phyloP scores from a whole-genome alignment of 495 filamentous ascomycete species.

The Aspergillus incahuasiensis region DNA sequence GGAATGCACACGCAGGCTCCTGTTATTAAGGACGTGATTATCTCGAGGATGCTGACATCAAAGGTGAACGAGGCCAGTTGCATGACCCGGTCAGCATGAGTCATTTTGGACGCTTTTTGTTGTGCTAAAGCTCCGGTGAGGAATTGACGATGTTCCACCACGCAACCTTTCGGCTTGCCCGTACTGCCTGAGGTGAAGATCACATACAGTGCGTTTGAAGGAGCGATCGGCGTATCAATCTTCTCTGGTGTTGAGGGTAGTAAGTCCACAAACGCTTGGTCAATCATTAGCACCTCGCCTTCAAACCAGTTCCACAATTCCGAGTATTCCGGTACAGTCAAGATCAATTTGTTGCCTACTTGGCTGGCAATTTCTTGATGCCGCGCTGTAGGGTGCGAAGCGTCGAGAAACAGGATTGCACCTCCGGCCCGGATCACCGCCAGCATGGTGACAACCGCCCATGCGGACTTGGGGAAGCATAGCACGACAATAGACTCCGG shows the following conservation, averaged over 20 bases:
- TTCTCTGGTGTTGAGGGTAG: neutral
- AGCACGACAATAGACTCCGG: neutral
- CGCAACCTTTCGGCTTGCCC: neutral
- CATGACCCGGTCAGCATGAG: neutral
- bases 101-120: neutral
- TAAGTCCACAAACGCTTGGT: neutral
- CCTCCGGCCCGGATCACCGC: neutral
- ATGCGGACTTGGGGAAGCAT: neutral
- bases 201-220: neutral
- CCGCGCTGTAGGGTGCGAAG: neutral
- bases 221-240: neutral
- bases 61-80: neutral
- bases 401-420: neutral
- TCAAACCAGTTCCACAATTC: neutral
- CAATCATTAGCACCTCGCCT: neutral
- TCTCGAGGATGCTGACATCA: neutral
- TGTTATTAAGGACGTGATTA: neutral
- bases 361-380: neutral
- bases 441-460: neutral
- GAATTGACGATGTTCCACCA: neutral
- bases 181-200: conserved; percentile 4
- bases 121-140: neutral
- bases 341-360: neutral
- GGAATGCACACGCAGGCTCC: neutral
- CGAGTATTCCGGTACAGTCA: neutral